Evolutionary conservation across 495 filamentous ascomycete genomes (phyloP).

Genomic region (Paragyromitra xinjiangensis): DNA sequence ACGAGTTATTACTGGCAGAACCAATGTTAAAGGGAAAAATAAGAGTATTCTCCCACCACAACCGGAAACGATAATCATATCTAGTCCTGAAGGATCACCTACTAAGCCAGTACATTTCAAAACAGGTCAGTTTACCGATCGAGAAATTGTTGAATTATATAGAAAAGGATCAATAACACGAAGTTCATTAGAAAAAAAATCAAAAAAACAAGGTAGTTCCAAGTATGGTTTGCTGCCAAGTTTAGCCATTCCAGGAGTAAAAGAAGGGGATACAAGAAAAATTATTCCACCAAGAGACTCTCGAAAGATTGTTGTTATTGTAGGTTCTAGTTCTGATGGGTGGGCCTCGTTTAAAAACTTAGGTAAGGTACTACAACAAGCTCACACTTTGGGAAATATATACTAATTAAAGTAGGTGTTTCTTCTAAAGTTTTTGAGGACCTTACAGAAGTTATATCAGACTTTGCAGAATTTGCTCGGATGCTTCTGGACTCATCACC

Average conservation of each 20-base stretch:
- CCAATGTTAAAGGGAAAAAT: neutral
- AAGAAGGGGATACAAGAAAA: neutral
- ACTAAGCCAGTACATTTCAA: neutral
- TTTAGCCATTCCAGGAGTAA: neutral
- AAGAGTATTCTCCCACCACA: neutral
- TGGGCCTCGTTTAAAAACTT: conserved; percentile 4
- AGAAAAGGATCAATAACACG: conserved; percentile 8
- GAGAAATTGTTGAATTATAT: conserved; percentile 4
- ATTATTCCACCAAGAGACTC: conserved; percentile 1
- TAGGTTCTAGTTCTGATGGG: neutral
- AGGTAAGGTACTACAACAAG: neutral
- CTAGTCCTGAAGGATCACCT: neutral
- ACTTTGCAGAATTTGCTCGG: neutral
- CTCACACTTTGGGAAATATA: neutral
- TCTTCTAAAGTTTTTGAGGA: neutral
- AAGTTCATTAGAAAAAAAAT: conserved; percentile 4
- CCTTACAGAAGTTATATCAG: neutral
- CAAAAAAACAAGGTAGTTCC: neutral
- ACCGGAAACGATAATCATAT: conserved; percentile 9
- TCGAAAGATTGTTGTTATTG: neutral
- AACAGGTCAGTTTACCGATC: conserved; percentile 4
- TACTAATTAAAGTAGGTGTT: neutral
- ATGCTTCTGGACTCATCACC: neutral
- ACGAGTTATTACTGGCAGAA: neutral
- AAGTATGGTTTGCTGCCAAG: neutral